Evolutionary conservation across 116 monocot species (phyloP), one percentile per base, ranked within the genome.

Genomic region (Dioscorea cayenensis): DNA sequence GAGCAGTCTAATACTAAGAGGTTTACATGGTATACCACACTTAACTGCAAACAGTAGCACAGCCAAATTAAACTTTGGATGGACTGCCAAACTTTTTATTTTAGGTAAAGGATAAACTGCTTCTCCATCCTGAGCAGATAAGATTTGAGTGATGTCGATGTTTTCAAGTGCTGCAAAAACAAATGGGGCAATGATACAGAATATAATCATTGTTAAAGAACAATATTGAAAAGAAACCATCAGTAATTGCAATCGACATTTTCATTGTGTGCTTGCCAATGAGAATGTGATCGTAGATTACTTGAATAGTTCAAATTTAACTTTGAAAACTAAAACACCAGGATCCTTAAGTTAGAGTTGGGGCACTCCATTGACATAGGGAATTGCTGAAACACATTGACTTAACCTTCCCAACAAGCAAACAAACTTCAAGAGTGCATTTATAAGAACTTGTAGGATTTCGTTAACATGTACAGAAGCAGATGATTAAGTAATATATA

Each of bases 21-120:
- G 3, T 32, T 77, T 14, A 16, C 14, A 38, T 48, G 27, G 71
- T 58, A 18, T 25, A 63, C 13, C 25, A 68, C 27, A 74, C 92
- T 86, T 80, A 89, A 97, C 97, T 81, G 86, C 79, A 86, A 97
- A 97, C n/a, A 93, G 43, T 17, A 92, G 58, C 64, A 90, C 90
- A 64, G 97, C 88, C 38, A 97, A 60, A 77, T 97, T 97, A 67
- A 88, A 79, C 74, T 93, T 97, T 25, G 90, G 97, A 78, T 97
- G 97, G 71, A 88, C 84, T 59, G 78, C 82, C 73, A 97, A 77
- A 81, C 60, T 84, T 86, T 79, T 97, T 22, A 97, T 88, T 61
- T 78, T 77, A 18, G 97, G 97, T 25, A 97, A 75, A 28, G 93
- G 97, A 79, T 97, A 93, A 78, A 93, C 88, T 77, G 90, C 88